Conservation (phyloP, 768 basidiomycete species). For the Lactarius quietus region DNA sequence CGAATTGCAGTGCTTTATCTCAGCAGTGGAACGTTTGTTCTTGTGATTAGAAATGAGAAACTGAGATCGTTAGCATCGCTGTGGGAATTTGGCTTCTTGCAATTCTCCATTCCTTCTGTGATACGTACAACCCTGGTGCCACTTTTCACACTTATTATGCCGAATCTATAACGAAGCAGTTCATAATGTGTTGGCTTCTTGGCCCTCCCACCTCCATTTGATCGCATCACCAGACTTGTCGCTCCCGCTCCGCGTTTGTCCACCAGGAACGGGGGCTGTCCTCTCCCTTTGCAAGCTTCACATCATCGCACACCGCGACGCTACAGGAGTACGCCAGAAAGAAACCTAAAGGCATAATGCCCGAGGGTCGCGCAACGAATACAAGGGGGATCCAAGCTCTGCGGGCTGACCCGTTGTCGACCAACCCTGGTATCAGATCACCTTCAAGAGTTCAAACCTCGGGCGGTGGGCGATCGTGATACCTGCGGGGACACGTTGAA, state of each 20-base stretch:
- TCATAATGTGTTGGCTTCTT: neutral
- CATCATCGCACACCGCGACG: neutral
- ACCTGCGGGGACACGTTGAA: neutral
- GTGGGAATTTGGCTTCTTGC: neutral
- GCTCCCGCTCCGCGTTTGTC: neutral
- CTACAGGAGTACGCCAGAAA: neutral
- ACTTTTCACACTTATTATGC: neutral
- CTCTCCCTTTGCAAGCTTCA: neutral
- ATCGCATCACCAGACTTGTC: neutral
- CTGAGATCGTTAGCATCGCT: neutral
- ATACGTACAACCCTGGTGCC: neutral
- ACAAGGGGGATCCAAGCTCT: neutral
- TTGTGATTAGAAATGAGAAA: neutral
- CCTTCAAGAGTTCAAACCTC: neutral
- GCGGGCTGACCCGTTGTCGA: neutral
- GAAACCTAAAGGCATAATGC: neutral
- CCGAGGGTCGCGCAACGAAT: neutral
- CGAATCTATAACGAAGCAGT: neutral
- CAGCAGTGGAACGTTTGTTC: neutral
- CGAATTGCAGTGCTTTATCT: too few relatives aligned
- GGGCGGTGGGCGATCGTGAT: neutral
- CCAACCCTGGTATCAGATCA: neutral
- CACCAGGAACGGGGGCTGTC: neutral
- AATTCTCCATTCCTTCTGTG: neutral
- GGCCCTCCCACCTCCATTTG: neutral